Evolutionary conservation across 352 stramenopile genomes (phyloP), one percentile per base, ranked within the genome.

Genomic region (Globisporangium orthogonon): DNA sequence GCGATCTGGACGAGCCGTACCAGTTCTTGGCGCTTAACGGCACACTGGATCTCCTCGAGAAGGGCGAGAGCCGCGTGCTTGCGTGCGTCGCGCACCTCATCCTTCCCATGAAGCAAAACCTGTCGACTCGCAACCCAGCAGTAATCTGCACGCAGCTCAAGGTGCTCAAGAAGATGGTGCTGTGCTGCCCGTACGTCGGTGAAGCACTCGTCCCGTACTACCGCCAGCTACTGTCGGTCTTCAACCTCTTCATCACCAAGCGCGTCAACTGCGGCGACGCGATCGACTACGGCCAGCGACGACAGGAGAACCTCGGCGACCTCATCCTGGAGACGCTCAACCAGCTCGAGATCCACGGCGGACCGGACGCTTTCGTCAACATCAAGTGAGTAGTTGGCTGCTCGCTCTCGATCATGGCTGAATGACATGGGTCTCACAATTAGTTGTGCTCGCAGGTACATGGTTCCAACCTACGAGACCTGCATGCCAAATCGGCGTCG

Each of bases 381-480:
- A 97, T 97, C 61, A 99, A 98, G 75, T 78, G 56, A 48, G 64
- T 69, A 7, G 17, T n/a, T 7, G 15, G 3, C 14, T 47, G 13
- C 15, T 47, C 13, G 17, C 5, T 48, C 17, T 28, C 9, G 31
- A 37, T 37, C 31, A 9, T 9, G 31, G 7, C 43, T 29, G 7
- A n/a, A 10, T 37, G 31, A 14, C 43, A 13, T 23, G 23, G 23
- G 23, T 11, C 43, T 48, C 5, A 47, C 41, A 28, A 15, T 28
- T 28, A 4, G 2, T 14, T 15, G 6, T 11, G 10, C 43, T 48
- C 43, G 0, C 64, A 61, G 90, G 84, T 98, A 98, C 66, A 94
- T 98, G 74, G 88, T 98, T 30, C 95, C 95, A 9, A 97, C 95
- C 5, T 98, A 98, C 65, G 89, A 98, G 71, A 96, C 85, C 72